Conservation (phyloP, 2,329 filamentous ascomycete genomes). For the Nothophoma quercina region DNA sequence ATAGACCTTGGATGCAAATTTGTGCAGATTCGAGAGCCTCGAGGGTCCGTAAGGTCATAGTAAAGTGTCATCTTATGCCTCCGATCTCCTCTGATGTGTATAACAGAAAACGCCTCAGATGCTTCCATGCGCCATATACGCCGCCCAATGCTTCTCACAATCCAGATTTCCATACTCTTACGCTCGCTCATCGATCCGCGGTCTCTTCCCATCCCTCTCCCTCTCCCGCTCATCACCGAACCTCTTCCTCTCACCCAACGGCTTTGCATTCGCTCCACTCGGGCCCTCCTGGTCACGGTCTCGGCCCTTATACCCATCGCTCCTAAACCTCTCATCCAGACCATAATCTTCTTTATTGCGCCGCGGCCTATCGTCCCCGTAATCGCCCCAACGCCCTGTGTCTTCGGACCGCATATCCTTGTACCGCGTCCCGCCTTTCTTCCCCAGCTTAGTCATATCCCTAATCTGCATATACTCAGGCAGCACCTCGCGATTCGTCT, state of each 20-base stretch:
- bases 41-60: too few species aligned
- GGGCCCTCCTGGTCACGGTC: conserved; percentile 53
- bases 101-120: conserved; percentile 17
- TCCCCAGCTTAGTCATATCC: conserved; percentile 92
- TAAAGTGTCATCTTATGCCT: too few species aligned
- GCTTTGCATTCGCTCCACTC: conserved; percentile 75
- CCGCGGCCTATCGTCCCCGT: conserved; percentile 58
- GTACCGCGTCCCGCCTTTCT: conserved; percentile 90
- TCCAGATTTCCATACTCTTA: not conserved
- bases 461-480: conserved; percentile 92
- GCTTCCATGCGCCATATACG: conserved; percentile 12
- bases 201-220: conserved; percentile 55
- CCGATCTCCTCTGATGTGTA: too few species aligned
- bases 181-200: conserved; percentile 45
- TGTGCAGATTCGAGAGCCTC: too few species aligned
- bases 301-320: conserved; percentile 61
- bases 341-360: conserved; percentile 52
- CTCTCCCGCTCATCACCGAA: conserved; percentile 48
- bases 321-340: conserved; percentile 72
- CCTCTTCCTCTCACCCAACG: conserved; percentile 69
- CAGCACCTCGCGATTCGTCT: conserved; percentile 79
- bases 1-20: too few species aligned
- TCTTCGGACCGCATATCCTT: conserved; percentile 88
- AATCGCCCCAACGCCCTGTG: conserved; percentile 83
- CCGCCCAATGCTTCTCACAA: conserved; percentile 17